These are phyloP conservation scores for Deinandra increscens DNA, from an alignment of 129 eudicot species.

Conservation along the genomic window DNA sequence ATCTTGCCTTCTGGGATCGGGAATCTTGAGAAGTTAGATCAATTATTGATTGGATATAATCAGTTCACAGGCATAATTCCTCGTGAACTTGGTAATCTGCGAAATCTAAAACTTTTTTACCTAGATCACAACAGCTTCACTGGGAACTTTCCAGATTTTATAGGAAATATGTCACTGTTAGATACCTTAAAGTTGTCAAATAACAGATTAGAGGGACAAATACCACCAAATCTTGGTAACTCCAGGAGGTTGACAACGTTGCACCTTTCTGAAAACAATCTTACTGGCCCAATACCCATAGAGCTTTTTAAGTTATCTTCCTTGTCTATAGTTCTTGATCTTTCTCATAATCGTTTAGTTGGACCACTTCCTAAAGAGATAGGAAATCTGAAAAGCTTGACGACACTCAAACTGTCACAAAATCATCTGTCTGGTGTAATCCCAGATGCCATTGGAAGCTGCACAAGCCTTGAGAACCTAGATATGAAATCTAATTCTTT, in stretches of 20 bases:
- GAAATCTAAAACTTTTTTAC: constrained; percentile 7
- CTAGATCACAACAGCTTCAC: constrained; percentile 24
- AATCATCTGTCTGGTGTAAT: constrained; percentile 30
- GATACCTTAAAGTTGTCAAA: not conserved
- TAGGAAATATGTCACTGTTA: constrained; percentile 32
- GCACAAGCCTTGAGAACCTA: constrained; percentile 28
- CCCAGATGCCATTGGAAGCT: constrained; percentile 28
- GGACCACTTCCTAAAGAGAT: constrained; percentile 37
- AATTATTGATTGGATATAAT: not conserved
- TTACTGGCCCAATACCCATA: constrained; percentile 32
- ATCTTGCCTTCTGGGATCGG: constrained; percentile 23
- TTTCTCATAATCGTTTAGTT: constrained; percentile 28
- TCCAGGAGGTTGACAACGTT: constrained; percentile 16
- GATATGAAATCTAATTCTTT: constrained; percentile 26
- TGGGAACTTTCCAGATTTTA: constrained; percentile 31
- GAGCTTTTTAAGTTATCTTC: constrained; percentile 27
- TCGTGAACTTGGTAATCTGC: constrained; percentile 31
- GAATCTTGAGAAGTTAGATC: constrained; percentile 29
- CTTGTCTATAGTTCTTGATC: constrained; percentile 16
- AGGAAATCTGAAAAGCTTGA: constrained; percentile 30
- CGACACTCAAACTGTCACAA: constrained; percentile 11
- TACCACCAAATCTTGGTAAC: constrained; percentile 35
- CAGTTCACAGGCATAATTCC: constrained; percentile 42
- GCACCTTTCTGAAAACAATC: constrained; percentile 27
- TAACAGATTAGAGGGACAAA: constrained; percentile 28